Evolutionary conservation across 257 asterid species (phyloP).

Genomic region (Fraxinus americana): DNA sequence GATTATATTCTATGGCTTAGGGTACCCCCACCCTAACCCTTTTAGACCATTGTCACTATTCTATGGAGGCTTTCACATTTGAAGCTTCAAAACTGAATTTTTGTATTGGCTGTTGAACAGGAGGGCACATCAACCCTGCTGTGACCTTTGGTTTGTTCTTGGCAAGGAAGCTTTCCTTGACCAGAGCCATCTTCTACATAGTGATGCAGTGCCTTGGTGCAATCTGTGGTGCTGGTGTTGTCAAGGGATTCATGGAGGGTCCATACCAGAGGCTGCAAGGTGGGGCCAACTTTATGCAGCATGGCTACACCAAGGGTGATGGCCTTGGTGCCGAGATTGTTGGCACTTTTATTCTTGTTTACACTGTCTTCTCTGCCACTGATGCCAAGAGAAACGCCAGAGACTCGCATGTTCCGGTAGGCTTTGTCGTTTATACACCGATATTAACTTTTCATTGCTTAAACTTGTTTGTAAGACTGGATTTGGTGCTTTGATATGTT

Average conservation of each 20-base stretch:
- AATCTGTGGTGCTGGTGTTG: conserved; percentile 56
- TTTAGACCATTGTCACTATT: neutral
- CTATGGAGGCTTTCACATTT: neutral
- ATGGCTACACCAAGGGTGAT: conserved; percentile 52
- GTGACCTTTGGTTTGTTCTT: conserved; percentile 56
- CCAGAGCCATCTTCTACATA: conserved; percentile 51
- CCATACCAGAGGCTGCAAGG: conserved; percentile 36
- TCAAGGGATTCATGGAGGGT: conserved; percentile 44
- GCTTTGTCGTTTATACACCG: neutral
- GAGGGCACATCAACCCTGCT: conserved; percentile 64
- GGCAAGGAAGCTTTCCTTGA: conserved; percentile 55
- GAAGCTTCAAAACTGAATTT: neutral
- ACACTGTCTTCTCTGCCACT: conserved; percentile 62
- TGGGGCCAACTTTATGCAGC: conserved; percentile 42
- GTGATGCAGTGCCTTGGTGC: conserved; percentile 62
- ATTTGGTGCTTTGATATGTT: neutral
- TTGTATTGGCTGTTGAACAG: conserved; percentile 28
- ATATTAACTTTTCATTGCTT: neutral
- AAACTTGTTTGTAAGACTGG: neutral
- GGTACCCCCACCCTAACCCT: neutral
- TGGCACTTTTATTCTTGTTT: conserved; percentile 53
- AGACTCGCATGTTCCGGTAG: conserved; percentile 56
- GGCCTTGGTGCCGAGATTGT: conserved; percentile 57
- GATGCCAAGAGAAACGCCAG: conserved; percentile 57
- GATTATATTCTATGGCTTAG: neutral